A percentile compares a stretch with the other conserved stretches of the same genome.
phyloP scores from a whole-genome alignment of 2,329 filamentous ascomycete genomes.

The Pseudogymnoascus sp. region DNA sequence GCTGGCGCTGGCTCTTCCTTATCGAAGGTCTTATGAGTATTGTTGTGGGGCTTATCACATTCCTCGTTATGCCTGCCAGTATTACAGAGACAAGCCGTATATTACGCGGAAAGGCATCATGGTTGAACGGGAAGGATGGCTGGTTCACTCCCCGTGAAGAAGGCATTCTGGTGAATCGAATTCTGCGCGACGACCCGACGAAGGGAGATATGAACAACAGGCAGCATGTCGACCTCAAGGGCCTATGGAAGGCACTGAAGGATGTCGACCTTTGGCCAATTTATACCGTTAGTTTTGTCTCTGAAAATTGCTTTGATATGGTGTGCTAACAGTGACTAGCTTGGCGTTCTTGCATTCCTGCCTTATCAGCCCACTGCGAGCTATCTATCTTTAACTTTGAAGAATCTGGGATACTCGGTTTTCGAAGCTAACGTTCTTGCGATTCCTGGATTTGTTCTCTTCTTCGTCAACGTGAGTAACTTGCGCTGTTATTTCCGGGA shows the following conservation, averaged over 20 bases:
- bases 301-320: background rate
- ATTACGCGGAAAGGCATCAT: constrained; percentile 30
- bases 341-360: constrained; percentile 20
- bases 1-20: constrained; percentile 47
- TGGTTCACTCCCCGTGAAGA: constrained; percentile 56
- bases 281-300: constrained; percentile 25
- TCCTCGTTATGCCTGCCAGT: constrained; percentile 48
- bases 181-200: constrained; percentile 43
- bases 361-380: background rate
- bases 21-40: constrained; percentile 37
- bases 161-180: constrained; percentile 56
- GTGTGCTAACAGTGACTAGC: background rate
- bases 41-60: constrained; percentile 42
- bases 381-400: constrained; percentile 8
- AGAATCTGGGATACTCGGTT: constrained; percentile 17
- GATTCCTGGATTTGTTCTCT: constrained; percentile 35
- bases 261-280: constrained; percentile 46
- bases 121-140: constrained; percentile 48
- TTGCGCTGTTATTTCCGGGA: constrained; percentile 40
- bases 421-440: constrained; percentile 37
- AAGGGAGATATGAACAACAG: constrained; percentile 40
- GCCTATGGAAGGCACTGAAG: constrained; percentile 37
- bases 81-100: constrained; percentile 45
- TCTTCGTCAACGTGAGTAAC: constrained; percentile 26
- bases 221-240: constrained; percentile 34